Percentiles rank a stretch among this genome's conserved stretches.
Conservation (phyloP, 768 basidiomycete species). For the Rossbeevera mucosa region DNA sequence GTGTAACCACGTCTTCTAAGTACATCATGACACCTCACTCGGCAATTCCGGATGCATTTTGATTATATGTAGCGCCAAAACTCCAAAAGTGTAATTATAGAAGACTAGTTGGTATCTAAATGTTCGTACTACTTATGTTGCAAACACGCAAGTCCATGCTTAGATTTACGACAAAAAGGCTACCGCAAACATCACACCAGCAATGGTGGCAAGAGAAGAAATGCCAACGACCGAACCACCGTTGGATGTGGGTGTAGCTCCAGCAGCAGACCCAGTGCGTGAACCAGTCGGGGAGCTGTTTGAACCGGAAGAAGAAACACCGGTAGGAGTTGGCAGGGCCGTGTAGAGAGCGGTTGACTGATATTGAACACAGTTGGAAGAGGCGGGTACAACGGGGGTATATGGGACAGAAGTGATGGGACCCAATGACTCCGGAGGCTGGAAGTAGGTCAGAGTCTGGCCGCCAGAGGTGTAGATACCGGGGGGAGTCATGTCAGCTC, state of each 20-base stretch:
- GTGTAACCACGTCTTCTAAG: too few species aligned
- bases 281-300: slow-evolving; percentile 8
- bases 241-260: slow-evolving; percentile 13
- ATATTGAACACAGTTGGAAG: slow-evolving; percentile 42
- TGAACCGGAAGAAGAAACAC: background rate
- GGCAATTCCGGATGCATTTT: too few species aligned
- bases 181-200: slow-evolving; percentile 33
- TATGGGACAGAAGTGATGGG: slow-evolving; percentile 44
- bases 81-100: background rate
- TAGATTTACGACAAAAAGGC: slow-evolving; percentile 30
- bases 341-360: slow-evolving; percentile 35
- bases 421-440: slow-evolving; percentile 46
- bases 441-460: slow-evolving; percentile 39
- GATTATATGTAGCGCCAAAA: background rate
- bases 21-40: too few species aligned
- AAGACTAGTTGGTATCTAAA: too few species aligned
- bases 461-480: slow-evolving; percentile 47
- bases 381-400: slow-evolving; percentile 34
- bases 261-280: slow-evolving; percentile 12
- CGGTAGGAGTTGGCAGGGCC: slow-evolving; percentile 13
- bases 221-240: slow-evolving; percentile 20
- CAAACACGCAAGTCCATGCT: background rate
- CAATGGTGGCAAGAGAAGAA: slow-evolving; percentile 30
- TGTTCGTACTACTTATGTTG: too few species aligned
- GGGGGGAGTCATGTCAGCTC: slow-evolving; percentile 59